These are phyloP conservation scores for Solanum hybrid DNA, from an alignment of 305 asterid genomes.

Conservation along the genomic window DNA sequence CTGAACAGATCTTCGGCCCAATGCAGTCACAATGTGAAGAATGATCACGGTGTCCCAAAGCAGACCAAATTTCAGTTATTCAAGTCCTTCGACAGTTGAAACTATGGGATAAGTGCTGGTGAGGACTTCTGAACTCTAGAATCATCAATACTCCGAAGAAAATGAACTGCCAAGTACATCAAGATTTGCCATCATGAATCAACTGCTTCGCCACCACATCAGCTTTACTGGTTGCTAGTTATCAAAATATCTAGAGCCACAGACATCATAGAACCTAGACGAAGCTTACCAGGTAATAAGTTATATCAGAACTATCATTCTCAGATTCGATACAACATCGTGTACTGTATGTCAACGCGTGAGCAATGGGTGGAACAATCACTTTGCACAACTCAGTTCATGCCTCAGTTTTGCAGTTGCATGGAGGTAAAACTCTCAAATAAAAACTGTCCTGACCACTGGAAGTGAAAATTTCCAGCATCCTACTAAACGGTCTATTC, in stretches of 20 bases:
- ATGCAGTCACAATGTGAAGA: not conserved
- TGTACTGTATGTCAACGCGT: not conserved
- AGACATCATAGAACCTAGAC: not conserved
- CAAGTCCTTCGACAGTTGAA: constrained; percentile 1
- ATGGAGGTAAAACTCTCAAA: not conserved
- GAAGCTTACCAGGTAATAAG: not conserved
- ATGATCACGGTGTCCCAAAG: not conserved
- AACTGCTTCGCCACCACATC: not conserved
- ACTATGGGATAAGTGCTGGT: not conserved
- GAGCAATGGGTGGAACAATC: not conserved
- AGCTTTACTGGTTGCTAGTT: not conserved
- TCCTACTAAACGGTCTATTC: not conserved
- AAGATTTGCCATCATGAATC: constrained; percentile 1
- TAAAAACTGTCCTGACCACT: not conserved
- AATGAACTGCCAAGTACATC: not conserved
- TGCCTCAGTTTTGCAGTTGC: not conserved
- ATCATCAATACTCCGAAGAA: not conserved
- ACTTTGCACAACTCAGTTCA: not conserved
- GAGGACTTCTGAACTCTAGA: not conserved
- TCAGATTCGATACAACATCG: not conserved
- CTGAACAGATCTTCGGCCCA: constrained; percentile 7
- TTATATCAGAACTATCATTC: not conserved
- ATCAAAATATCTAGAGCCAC: not conserved
- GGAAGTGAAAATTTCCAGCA: not conserved
- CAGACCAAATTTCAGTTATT: not conserved